phyloP scores from a whole-genome alignment of 768 basidiomycete genomes.

The Lactarius sp. region DNA sequence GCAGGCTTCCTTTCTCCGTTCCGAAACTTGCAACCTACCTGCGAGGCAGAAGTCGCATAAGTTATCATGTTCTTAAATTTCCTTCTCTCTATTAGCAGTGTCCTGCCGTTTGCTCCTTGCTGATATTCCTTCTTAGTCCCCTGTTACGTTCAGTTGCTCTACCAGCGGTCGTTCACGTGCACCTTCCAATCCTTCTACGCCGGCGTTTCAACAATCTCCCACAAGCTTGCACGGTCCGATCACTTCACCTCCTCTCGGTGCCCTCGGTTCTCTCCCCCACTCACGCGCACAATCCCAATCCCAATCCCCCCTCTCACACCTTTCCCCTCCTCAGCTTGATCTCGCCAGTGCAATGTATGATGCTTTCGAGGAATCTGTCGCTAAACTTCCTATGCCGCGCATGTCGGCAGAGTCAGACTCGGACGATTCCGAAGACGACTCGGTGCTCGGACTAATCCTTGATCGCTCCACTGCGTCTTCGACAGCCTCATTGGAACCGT shows the following conservation, averaged over 20 bases:
- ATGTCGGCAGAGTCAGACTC: constrained; percentile 35
- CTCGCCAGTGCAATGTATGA: constrained; percentile 35
- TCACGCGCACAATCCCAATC: constrained; percentile 58
- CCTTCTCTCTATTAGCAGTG: neutral
- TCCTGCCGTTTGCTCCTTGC: constrained; percentile 23
- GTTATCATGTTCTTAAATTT: neutral
- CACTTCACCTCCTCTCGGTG: constrained; percentile 40
- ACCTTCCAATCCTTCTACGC: constrained; percentile 63
- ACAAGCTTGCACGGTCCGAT: constrained; percentile 35
- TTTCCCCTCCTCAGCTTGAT: constrained; percentile 41
- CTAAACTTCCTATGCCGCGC: constrained; percentile 56
- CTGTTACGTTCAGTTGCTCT: constrained; percentile 41
- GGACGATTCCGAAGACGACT: constrained; percentile 51
- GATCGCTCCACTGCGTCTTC: constrained; percentile 58
- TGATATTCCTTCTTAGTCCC: constrained; percentile 38
- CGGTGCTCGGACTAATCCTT: constrained; percentile 51
- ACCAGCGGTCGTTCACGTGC: constrained; percentile 50
- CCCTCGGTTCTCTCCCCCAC: constrained; percentile 51
- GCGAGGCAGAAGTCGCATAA: neutral
- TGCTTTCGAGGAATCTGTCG: constrained; percentile 44
- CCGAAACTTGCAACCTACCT: neutral
- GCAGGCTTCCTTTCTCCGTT: no score
- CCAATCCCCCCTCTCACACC: constrained; percentile 35
- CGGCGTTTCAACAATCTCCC: constrained; percentile 36
- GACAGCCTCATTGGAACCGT: constrained; percentile 62